These are phyloP conservation scores for Saccharomyces jurei DNA, from an alignment of 805 yeast species.

Conservation along the genomic window DNA sequence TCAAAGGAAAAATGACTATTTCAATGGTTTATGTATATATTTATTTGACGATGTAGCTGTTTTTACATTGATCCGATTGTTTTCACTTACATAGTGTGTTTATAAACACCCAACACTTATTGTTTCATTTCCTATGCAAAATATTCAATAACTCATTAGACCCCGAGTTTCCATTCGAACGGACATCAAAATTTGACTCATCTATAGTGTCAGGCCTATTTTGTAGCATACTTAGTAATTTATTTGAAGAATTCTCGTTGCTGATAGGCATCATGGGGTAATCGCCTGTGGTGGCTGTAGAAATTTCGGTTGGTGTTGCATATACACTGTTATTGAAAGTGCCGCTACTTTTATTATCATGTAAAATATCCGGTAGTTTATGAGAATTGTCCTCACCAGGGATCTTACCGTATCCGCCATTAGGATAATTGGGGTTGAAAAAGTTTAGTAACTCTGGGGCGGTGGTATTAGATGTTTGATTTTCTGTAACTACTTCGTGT, in stretches of 20 bases:
- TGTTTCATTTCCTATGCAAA: slow-evolving; percentile 11
- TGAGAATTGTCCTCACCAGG: neutral
- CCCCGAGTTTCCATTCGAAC: slow-evolving; percentile 4
- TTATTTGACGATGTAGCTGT: neutral
- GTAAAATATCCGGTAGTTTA: slow-evolving; percentile 7
- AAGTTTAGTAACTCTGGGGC: neutral
- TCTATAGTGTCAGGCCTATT: neutral
- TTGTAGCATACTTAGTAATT: slow-evolving; percentile 4
- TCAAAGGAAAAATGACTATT: neutral
- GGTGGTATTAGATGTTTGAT: neutral
- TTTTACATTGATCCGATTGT: neutral
- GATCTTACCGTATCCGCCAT: neutral
- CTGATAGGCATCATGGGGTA: neutral
- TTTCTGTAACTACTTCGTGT: neutral
- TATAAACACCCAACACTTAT: neutral
- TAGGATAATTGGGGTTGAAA: neutral
- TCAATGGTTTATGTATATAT: neutral
- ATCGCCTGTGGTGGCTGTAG: neutral
- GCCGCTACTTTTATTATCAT: neutral
- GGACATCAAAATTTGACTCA: neutral
- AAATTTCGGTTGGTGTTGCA: neutral
- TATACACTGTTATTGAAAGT: neutral
- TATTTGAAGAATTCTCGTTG: neutral
- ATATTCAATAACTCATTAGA: slow-evolving; percentile 22
- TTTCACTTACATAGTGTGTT: neutral